Conservation (phyloP, 2,329 filamentous ascomycete genomes). For the Phyllosticta citriasiana region DNA sequence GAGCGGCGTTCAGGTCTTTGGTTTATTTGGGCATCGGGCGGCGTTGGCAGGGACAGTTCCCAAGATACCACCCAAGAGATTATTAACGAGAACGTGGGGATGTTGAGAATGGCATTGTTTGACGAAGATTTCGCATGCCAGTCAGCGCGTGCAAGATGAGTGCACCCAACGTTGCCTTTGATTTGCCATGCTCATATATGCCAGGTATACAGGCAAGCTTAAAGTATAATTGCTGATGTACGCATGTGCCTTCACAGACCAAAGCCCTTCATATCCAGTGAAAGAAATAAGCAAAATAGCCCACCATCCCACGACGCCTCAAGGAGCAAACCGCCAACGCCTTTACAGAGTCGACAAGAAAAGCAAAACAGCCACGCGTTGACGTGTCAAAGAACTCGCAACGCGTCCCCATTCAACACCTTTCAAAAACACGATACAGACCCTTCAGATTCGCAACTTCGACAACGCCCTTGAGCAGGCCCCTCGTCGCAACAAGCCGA, state of each 20-base stretch:
- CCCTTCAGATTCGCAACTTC: constrained; percentile 90
- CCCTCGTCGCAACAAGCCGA: constrained; percentile 70
- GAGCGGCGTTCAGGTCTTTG: neutral
- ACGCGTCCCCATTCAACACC: constrained; percentile 50
- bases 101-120: neutral
- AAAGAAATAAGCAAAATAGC: too few relatives aligned
- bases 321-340: too few relatives aligned
- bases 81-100: neutral
- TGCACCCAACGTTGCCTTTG: neutral
- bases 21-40: neutral
- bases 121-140: neutral
- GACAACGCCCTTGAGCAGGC: constrained; percentile 64
- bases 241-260: too few relatives aligned
- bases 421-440: constrained; percentile 87
- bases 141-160: too few relatives aligned
- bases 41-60: neutral
- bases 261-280: too few relatives aligned
- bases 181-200: too few relatives aligned
- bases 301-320: too few relatives aligned
- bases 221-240: too few relatives aligned
- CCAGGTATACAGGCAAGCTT: too few relatives aligned
- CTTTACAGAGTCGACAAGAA: neutral
- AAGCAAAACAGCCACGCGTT: neutral
- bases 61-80: neutral
- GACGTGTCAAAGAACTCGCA: neutral